phyloP scores from a whole-genome alignment of 2,329 filamentous ascomycete genomes.

The Ampelomyces quisqualis region DNA sequence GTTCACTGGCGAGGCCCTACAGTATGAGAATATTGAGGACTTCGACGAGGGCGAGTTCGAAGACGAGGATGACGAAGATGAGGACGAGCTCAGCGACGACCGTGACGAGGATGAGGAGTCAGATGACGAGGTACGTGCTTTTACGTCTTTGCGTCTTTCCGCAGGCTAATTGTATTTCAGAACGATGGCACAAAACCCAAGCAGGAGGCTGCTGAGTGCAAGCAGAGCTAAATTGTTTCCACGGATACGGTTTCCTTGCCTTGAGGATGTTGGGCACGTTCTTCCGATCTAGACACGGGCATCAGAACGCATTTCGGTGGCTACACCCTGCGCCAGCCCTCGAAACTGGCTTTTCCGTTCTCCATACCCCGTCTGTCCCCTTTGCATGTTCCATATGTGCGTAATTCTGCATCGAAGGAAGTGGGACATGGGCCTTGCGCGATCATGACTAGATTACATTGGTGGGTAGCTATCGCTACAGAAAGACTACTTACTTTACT shows the following conservation, averaged over 20 bases:
- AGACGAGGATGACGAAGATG: conserved; percentile 90
- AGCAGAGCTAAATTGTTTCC: conserved; percentile 44
- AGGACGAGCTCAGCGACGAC: conserved; percentile 81
- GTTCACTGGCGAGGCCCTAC: conserved; percentile 97
- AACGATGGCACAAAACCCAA: conserved; percentile 48
- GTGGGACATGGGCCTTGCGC: conserved; percentile 14
- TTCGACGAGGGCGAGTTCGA: conserved; percentile 80
- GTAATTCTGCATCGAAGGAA: conserved; percentile 35
- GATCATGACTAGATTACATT: conserved; percentile 17
- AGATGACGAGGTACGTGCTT: conserved; percentile 42
- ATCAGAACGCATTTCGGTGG: conserved; percentile 28
- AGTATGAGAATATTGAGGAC: conserved; percentile 91
- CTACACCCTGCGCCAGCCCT: conserved; percentile 9
- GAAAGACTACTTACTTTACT: conserved; percentile 24
- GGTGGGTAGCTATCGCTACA: conserved; percentile 27
- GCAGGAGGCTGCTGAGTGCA: conserved; percentile 50
- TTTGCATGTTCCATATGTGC: conserved; percentile 24
- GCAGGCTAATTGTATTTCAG: conserved; percentile 26
- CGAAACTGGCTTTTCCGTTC: conserved; percentile 13
- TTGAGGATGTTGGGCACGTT: conserved; percentile 24
- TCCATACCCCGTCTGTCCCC: conserved; percentile 14
- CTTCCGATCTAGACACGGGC: conserved; percentile 36
- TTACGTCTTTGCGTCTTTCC: not conserved
- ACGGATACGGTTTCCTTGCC: conserved; percentile 22
- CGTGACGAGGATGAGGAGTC: conserved; percentile 68